These are phyloP conservation scores for Trichoderma brevicompactum DNA, from an alignment of 2,329 filamentous ascomycete species.

Conservation along the genomic window DNA sequence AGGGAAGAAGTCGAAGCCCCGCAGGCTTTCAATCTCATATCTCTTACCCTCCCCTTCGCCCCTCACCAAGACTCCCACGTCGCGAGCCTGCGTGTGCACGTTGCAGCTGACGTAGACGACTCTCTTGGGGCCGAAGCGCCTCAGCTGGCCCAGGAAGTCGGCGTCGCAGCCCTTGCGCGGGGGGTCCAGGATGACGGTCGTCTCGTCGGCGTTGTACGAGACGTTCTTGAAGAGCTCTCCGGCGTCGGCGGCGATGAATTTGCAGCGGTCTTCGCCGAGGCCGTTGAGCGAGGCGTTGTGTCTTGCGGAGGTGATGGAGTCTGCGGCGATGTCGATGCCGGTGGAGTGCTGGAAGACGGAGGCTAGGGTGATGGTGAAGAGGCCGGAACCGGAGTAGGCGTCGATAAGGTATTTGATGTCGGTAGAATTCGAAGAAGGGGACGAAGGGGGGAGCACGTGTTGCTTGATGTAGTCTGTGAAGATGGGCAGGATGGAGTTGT, in stretches of 20 bases:
- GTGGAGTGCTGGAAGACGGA: constrained; percentile 80
- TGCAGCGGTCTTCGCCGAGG: constrained; percentile 68
- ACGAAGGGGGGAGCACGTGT: constrained; percentile 63
- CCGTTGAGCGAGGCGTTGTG: constrained; percentile 79
- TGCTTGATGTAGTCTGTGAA: constrained; percentile 89
- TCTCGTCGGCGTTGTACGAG: constrained; percentile 74
- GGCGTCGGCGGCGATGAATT: constrained; percentile 90
- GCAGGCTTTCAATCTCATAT: constrained; percentile 88
- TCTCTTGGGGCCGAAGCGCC: constrained; percentile 75
- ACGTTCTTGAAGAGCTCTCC: constrained; percentile 79
- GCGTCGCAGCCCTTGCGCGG: constrained; percentile 93
- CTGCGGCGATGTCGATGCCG: constrained; percentile 85
- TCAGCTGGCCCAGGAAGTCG: constrained; percentile 78
- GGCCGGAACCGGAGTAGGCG: constrained; percentile 94
- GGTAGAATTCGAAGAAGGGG: constrained; percentile 41
- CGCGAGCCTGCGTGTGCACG: constrained; percentile 94
- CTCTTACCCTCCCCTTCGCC: constrained; percentile 57
- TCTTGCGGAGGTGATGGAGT: constrained; percentile 78
- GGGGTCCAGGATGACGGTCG: constrained; percentile 94
- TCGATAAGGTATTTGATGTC: constrained; percentile 87
- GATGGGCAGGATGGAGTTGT: constrained; percentile 90
- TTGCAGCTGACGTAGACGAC: constrained; percentile 97
- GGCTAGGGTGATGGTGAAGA: constrained; percentile 94
- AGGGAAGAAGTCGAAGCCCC: constrained; percentile 97
- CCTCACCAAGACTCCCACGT: constrained; percentile 84